Conservation (phyloP, 2,329 filamentous ascomycete genomes). For the Nemania bipapillata region DNA sequence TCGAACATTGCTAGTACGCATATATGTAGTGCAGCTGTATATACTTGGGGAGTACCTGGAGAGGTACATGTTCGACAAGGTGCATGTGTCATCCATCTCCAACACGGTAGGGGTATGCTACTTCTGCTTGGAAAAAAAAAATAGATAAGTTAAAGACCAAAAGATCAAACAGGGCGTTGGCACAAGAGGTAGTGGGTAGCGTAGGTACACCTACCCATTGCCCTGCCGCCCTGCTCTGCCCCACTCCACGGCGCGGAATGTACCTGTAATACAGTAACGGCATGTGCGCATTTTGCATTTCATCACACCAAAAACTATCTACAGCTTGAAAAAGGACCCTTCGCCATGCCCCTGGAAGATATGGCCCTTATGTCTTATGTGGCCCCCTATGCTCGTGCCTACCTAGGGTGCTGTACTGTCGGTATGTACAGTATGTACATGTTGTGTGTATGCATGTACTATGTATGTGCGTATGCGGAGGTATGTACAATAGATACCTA, state of each 20-base stretch:
- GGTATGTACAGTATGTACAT: neutral
- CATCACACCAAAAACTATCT: conserved; percentile 22
- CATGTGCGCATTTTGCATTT: conserved; percentile 14
- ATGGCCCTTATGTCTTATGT: neutral
- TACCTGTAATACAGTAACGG: conserved; percentile 23
- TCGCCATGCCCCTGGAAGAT: conserved; percentile 2
- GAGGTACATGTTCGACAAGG: neutral
- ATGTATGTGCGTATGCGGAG: neutral
- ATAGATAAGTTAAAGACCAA: too few species aligned
- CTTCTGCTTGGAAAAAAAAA: too few species aligned
- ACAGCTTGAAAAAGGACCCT: conserved; percentile 13
- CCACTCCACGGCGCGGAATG: conserved; percentile 15
- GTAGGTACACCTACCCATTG: neutral
- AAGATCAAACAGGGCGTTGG: too few species aligned
- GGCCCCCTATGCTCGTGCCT: neutral
- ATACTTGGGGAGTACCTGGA: conserved; percentile 3
- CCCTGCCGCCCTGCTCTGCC: neutral
- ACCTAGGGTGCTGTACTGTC: too few species aligned
- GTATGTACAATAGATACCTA: neutral
- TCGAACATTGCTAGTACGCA: neutral
- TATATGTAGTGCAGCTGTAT: neutral
- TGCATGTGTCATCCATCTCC: neutral
- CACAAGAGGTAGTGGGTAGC: neutral
- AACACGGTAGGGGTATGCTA: neutral
- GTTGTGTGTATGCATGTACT: too few species aligned